Percentiles rank a stretch among this genome's conserved stretches.
Evolutionary conservation across 768 basidiomycete species (phyloP).

Genomic region (Clitopilus hobsonii): DNA sequence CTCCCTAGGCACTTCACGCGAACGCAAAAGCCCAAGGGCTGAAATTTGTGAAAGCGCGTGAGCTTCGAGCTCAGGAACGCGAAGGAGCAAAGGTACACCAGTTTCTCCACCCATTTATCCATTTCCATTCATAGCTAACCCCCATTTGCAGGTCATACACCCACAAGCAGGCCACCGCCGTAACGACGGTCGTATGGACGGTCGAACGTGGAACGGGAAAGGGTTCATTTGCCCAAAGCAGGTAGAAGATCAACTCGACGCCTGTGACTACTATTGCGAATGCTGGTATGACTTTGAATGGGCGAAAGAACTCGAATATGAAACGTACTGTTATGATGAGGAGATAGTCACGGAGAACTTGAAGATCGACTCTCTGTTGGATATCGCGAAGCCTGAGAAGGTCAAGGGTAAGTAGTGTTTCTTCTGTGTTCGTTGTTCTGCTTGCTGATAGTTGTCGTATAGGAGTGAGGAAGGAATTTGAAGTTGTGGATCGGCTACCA

Average conservation of each 20-base stretch:
- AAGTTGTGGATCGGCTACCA: conserved; percentile 14
- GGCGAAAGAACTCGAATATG: too few relatives aligned
- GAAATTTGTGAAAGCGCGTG: conserved; percentile 2
- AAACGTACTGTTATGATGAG: conserved; percentile 2
- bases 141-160: neutral
- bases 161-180: conserved; percentile 8
- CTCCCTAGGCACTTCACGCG: conserved; percentile 8
- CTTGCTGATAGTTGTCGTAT: too few relatives aligned
- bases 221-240: conserved; percentile 14
- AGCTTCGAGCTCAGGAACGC: conserved; percentile 4
- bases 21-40: conserved; percentile 7
- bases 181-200: conserved; percentile 20
- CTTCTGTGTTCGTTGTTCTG: too few relatives aligned
- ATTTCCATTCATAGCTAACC: neutral
- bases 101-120: neutral
- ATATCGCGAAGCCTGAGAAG: conserved; percentile 28
- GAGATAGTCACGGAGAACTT: conserved; percentile 9
- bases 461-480: conserved; percentile 23
- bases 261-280: neutral
- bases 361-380: conserved; percentile 19
- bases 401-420: conserved; percentile 23
- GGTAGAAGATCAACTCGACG: conserved; percentile 16
- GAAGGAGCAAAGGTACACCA: conserved; percentile 4
- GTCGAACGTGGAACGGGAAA: conserved; percentile 18
- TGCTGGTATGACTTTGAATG: neutral